Percentiles rank a stretch among this genome's conserved stretches.
These are phyloP conservation scores for Streptanthus diversifolius DNA, from an alignment of 345 rosid genomes.

Conservation along the genomic window DNA sequence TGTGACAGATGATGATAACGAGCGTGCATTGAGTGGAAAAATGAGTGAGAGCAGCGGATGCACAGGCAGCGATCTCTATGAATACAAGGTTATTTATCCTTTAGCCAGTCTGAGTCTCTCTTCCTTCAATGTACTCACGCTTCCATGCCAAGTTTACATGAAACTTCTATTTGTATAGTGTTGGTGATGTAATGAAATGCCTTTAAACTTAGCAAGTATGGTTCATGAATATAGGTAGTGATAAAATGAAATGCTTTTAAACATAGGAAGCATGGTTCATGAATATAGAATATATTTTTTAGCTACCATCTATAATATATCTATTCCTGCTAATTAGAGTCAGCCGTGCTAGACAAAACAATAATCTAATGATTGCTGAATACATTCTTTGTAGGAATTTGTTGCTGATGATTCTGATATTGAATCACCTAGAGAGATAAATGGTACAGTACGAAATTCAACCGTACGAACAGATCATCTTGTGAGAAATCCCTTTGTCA, in stretches of 20 bases:
- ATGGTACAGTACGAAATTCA: conserved; percentile 44
- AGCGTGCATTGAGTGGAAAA: conserved; percentile 75
- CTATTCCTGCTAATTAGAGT: background rate
- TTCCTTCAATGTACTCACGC: conserved; percentile 10
- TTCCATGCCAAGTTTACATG: conserved; percentile 3
- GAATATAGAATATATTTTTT: background rate
- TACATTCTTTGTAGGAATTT: conserved; percentile 54
- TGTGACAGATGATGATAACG: conserved; percentile 75
- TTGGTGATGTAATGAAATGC: background rate
- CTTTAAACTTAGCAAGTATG: background rate
- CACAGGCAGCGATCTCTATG: conserved; percentile 82
- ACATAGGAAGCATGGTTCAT: background rate
- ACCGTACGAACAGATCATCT: conserved; percentile 41
- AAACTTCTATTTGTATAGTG: background rate
- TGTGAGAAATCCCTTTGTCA: conserved; percentile 45
- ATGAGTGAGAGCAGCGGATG: conserved; percentile 89
- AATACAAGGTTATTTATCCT: conserved; percentile 64
- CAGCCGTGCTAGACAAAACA: background rate
- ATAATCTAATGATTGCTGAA: conserved; percentile 5
- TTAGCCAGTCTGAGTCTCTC: conserved; percentile 13
- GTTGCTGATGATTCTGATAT: conserved; percentile 81
- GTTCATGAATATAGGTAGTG: background rate
- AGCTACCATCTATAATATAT: background rate
- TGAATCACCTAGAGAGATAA: conserved; percentile 59
- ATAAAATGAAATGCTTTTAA: background rate